These are phyloP conservation scores for Xylaria curta DNA, from an alignment of 495 filamentous ascomycete species.

Conservation along the genomic window DNA sequence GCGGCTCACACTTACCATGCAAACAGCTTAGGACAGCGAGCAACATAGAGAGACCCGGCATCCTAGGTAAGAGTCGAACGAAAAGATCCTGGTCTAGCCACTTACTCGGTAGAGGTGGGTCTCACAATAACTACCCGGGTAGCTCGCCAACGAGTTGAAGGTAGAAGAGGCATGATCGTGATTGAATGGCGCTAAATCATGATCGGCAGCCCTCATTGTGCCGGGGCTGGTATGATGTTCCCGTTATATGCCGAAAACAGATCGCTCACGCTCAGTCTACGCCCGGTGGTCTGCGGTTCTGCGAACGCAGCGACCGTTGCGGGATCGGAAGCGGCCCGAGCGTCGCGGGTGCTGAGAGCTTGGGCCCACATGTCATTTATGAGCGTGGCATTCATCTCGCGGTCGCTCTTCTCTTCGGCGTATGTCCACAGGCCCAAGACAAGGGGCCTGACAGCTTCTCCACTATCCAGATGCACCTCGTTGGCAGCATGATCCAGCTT, in stretches of 20 bases:
- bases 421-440: slow-evolving; percentile 56
- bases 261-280: slow-evolving; percentile 36
- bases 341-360: slow-evolving; percentile 31
- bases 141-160: neutral
- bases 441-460: slow-evolving; percentile 39
- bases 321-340: slow-evolving; percentile 21
- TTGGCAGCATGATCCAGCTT: slow-evolving; percentile 43
- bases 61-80: neutral
- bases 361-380: slow-evolving; percentile 50
- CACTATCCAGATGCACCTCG: slow-evolving; percentile 35
- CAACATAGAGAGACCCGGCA: neutral
- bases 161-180: neutral
- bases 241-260: slow-evolving; percentile 30
- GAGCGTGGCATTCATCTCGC: slow-evolving; percentile 39
- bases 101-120: neutral
- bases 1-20: neutral
- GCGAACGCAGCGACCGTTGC: slow-evolving; percentile 5
- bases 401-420: slow-evolving; percentile 42
- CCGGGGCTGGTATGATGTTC: neutral
- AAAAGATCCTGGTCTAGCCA: neutral
- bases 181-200: neutral
- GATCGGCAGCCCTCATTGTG: neutral
- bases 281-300: slow-evolving; percentile 28
- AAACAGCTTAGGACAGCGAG: neutral
- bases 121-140: neutral